A percentile compares a stretch with the other conserved stretches of the same genome.
Conservation (phyloP, 768 basidiomycete species). For the Amanita subjunquillea region DNA sequence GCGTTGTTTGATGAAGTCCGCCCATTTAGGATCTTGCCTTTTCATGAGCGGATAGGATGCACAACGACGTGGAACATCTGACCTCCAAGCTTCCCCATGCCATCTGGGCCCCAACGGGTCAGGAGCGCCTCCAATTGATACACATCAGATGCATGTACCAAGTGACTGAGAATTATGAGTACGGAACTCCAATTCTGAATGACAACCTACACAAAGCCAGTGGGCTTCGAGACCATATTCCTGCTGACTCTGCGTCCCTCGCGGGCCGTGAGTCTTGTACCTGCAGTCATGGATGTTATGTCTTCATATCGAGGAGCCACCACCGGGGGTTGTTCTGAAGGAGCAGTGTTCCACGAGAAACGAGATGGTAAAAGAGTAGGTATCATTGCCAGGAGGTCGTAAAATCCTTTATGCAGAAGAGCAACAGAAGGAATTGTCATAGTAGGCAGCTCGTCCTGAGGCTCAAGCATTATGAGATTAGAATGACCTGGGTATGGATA, state of each 20-base stretch:
- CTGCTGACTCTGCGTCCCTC: conserved; percentile 69
- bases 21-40: conserved; percentile 74
- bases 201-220: conserved; percentile 67
- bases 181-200: not conserved
- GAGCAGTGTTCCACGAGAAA: conserved; percentile 42
- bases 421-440: conserved; percentile 56
- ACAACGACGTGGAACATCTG: conserved; percentile 17
- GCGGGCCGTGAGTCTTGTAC: conserved; percentile 26
- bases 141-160: conserved; percentile 85
- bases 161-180: conserved; percentile 45
- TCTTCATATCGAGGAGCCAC: conserved; percentile 68
- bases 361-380: conserved; percentile 63
- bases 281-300: conserved; percentile 21
- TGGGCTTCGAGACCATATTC: conserved; percentile 82
- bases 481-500: conserved; percentile 31
- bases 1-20: conserved; percentile 75
- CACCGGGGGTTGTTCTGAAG: conserved; percentile 30
- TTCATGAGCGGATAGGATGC: conserved; percentile 4
- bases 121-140: conserved; percentile 84
- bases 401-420: conserved; percentile 83
- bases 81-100: conserved; percentile 84
- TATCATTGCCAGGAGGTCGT: conserved; percentile 73
- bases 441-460: conserved; percentile 28
- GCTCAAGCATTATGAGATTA: conserved; percentile 23
- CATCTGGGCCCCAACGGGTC: conserved; percentile 82